Evolutionary conservation across 352 stramenopile genomes (phyloP).

Genomic region (Phytophthora pseudosyringae): DNA sequence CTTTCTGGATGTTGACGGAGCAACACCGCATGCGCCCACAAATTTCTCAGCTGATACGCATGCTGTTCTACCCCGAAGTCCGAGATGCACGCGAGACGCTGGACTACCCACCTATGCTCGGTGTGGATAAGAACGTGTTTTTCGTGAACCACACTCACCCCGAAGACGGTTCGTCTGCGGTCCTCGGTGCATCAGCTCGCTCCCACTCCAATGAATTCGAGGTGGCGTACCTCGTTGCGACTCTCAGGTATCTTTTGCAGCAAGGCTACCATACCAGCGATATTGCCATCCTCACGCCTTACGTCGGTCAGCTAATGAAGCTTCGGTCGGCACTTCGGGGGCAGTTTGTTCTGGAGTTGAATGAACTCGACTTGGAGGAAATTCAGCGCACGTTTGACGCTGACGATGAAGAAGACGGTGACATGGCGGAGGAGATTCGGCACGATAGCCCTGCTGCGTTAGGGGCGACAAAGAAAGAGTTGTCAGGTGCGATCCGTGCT

Average conservation of each 20-base stretch:
- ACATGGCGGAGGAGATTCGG: slow-evolving; percentile 10
- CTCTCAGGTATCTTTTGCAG: slow-evolving; percentile 72
- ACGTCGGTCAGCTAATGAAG: slow-evolving; percentile 78
- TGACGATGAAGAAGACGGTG: slow-evolving; percentile 39
- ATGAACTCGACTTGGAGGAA: slow-evolving; percentile 48
- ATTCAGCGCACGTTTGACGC: slow-evolving; percentile 52
- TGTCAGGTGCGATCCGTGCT: slow-evolving; percentile 44
- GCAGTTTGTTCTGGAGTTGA: slow-evolving; percentile 46
- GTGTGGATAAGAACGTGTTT: slow-evolving; percentile 66
- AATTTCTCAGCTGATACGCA: slow-evolving; percentile 80
- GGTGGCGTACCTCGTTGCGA: slow-evolving; percentile 66
- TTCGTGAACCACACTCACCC: slow-evolving; percentile 75
- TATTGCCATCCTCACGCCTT: slow-evolving; percentile 85
- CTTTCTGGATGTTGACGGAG: slow-evolving; percentile 61
- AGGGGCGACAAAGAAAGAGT: slow-evolving; percentile 35
- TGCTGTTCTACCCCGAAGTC: slow-evolving; percentile 69
- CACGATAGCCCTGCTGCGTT: slow-evolving; percentile 14
- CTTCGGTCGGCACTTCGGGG: slow-evolving; percentile 53
- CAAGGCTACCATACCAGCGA: slow-evolving; percentile 70
- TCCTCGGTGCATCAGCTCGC: slow-evolving; percentile 30
- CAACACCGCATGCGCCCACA: slow-evolving; percentile 84
- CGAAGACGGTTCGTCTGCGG: slow-evolving; percentile 38
- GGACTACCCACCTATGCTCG: slow-evolving; percentile 54
- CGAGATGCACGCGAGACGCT: slow-evolving; percentile 61
- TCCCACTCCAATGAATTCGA: slow-evolving; percentile 79